Evolutionary conservation across 2,329 filamentous ascomycete genomes (phyloP).

Genomic region (Furcasterigmium sp.): DNA sequence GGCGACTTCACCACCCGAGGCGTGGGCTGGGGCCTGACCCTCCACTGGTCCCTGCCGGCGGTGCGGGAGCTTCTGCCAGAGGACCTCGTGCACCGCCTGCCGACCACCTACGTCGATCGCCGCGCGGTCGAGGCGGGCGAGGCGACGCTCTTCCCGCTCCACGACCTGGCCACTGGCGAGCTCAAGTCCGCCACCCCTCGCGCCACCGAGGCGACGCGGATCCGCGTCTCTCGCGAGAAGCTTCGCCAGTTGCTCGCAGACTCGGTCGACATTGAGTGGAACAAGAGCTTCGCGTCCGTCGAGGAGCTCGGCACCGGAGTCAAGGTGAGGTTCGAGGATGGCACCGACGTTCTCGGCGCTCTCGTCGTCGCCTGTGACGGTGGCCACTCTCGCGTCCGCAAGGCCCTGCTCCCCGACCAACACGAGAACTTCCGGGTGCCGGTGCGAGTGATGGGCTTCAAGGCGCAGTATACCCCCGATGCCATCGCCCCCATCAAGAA

Average conservation of each 20-base stretch:
- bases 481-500: constrained; percentile 34
- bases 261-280: constrained; percentile 41
- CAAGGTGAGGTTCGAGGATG: constrained; percentile 41
- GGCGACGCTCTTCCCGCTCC: constrained; percentile 46
- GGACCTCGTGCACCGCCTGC: constrained; percentile 36
- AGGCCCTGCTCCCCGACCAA: constrained; percentile 25
- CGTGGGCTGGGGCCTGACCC: constrained; percentile 57
- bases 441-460: constrained; percentile 42
- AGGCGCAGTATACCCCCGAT: constrained; percentile 30
- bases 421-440: constrained; percentile 35
- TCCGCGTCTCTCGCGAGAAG: constrained; percentile 41
- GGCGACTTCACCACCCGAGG: constrained; percentile 37
- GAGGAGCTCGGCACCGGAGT: constrained; percentile 14
- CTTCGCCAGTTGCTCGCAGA: constrained; percentile 39
- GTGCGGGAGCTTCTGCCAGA: constrained; percentile 46
- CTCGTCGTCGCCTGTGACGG: constrained; percentile 49
- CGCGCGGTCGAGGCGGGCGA: constrained; percentile 39
- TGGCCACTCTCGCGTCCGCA: constrained; percentile 35
- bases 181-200: constrained; percentile 32
- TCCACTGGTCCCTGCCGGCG: constrained; percentile 55
- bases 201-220: constrained; percentile 36
- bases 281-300: constrained; percentile 27
- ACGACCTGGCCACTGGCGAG: constrained; percentile 47
- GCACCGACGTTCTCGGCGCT: constrained; percentile 30
- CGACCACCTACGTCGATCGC: constrained; percentile 49